Conservation (phyloP, 2,329 filamentous ascomycete genomes). For the Sarocladium kiliense region DNA sequence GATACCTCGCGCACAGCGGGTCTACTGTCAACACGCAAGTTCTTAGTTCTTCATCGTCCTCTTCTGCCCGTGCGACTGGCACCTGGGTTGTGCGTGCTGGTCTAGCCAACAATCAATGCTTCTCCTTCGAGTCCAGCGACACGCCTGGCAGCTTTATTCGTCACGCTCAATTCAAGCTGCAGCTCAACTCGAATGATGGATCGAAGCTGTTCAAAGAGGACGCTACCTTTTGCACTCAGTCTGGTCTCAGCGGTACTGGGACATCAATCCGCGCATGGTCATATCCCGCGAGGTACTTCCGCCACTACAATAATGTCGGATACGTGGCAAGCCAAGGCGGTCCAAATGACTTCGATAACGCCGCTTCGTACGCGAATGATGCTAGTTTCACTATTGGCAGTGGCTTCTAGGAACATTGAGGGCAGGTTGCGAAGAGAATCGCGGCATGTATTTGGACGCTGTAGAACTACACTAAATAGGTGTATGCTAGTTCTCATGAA, state of each 20-base stretch:
- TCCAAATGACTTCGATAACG: slow-evolving; percentile 45
- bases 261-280: slow-evolving; percentile 50
- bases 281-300: slow-evolving; percentile 53
- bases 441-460: no score
- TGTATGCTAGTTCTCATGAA: no score
- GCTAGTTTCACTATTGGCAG: slow-evolving; percentile 41
- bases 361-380: slow-evolving; percentile 45
- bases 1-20: slow-evolving; percentile 50
- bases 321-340: slow-evolving; percentile 52
- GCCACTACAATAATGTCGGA: slow-evolving; percentile 38
- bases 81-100: slow-evolving; percentile 51
- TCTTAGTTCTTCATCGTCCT: slow-evolving; percentile 44
- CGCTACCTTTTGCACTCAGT: slow-evolving; percentile 56
- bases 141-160: slow-evolving; percentile 54
- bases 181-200: slow-evolving; percentile 45
- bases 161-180: slow-evolving; percentile 48
- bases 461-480: no score
- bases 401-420: no score
- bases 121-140: slow-evolving; percentile 56
- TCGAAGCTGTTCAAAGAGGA: slow-evolving; percentile 54
- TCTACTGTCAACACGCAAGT: slow-evolving; percentile 48
- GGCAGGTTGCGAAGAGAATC: no score
- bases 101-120: slow-evolving; percentile 51
- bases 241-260: slow-evolving; percentile 45
- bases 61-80: slow-evolving; percentile 43